Evolutionary conservation across 306 rosid species (phyloP).

Genomic region (Cicer cuneatum): DNA sequence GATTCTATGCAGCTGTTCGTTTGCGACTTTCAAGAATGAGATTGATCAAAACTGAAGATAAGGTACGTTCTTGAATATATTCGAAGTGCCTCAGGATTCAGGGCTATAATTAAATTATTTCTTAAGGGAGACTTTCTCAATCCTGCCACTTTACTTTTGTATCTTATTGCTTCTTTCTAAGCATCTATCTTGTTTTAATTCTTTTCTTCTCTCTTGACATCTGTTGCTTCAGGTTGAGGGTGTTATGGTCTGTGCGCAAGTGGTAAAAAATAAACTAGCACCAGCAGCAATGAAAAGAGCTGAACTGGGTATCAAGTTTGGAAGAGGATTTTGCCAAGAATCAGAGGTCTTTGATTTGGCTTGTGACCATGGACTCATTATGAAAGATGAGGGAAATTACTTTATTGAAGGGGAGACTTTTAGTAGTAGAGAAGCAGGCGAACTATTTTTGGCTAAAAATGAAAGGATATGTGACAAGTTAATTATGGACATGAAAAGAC

Average conservation of each 20-base stretch:
- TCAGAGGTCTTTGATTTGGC: slow-evolving; percentile 80
- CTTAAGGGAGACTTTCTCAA: slow-evolving; percentile 4
- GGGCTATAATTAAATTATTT: slow-evolving; percentile 19
- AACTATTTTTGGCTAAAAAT: slow-evolving; percentile 55
- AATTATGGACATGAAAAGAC: slow-evolving; percentile 58
- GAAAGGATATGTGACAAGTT: slow-evolving; percentile 55
- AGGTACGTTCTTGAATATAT: slow-evolving; percentile 52
- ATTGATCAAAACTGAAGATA: slow-evolving; percentile 61
- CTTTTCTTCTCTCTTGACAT: slow-evolving; percentile 11
- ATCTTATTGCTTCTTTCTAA: slow-evolving; percentile 2
- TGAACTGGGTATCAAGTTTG: slow-evolving; percentile 72
- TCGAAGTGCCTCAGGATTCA: slow-evolving; percentile 18
- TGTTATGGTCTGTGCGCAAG: slow-evolving; percentile 59
- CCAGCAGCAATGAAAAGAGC: slow-evolving; percentile 67
- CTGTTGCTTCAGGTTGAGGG: slow-evolving; percentile 66
- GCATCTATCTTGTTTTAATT: not conserved
- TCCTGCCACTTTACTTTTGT: slow-evolving; percentile 5
- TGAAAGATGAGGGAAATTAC: slow-evolving; percentile 61
- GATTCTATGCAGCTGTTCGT: slow-evolving; percentile 82
- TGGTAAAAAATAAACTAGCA: slow-evolving; percentile 83
- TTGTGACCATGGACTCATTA: slow-evolving; percentile 69
- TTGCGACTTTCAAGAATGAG: slow-evolving; percentile 69
- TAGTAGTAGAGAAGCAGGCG: slow-evolving; percentile 56
- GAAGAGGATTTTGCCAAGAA: slow-evolving; percentile 71
- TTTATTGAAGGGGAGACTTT: slow-evolving; percentile 58